Evolutionary conservation across 495 filamentous ascomycete species (phyloP).

Genomic region (Lasiosphaeria miniovina): DNA sequence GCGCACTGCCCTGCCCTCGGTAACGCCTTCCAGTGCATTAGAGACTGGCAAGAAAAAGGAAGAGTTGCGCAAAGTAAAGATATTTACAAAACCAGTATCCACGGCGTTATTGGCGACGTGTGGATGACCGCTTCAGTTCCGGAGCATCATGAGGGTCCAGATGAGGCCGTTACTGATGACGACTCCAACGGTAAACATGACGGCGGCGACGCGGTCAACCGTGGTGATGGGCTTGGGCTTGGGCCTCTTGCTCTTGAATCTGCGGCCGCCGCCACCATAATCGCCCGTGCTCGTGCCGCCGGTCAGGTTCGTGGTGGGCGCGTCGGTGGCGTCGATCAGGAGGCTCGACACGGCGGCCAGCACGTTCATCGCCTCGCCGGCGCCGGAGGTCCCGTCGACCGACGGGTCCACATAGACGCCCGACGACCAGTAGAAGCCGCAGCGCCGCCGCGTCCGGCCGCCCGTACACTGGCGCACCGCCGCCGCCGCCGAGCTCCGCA

Average conservation of each 20-base stretch:
- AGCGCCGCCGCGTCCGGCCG: constrained; percentile 49
- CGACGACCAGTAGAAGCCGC: constrained; percentile 51
- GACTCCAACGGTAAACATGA: constrained; percentile 24
- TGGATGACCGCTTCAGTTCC: no score
- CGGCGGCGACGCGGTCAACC: constrained; percentile 27
- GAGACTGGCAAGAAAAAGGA: no score
- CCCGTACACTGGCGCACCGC: constrained; percentile 68
- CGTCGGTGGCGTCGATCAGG: constrained; percentile 32
- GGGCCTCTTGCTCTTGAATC: constrained; percentile 12
- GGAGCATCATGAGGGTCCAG: no score
- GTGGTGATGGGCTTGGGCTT: constrained; percentile 21
- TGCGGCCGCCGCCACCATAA: constrained; percentile 15
- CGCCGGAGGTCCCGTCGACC: constrained; percentile 63
- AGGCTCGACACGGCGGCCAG: constrained; percentile 60
- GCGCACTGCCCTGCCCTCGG: no score
- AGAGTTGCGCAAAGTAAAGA: no score
- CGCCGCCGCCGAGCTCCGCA: constrained; percentile 59
- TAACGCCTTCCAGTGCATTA: no score
- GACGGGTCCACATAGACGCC: constrained; percentile 54
- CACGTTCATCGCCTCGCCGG: constrained; percentile 68
- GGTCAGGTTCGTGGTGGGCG: constrained; percentile 25
- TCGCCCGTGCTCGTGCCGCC: constrained; percentile 29
- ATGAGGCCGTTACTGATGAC: no score
- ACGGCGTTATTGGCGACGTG: no score
- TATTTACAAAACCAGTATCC: no score